Base-by-base conservation (phyloP, 768 basidiomycete species). In the Tubosaeta sp. region DNA sequence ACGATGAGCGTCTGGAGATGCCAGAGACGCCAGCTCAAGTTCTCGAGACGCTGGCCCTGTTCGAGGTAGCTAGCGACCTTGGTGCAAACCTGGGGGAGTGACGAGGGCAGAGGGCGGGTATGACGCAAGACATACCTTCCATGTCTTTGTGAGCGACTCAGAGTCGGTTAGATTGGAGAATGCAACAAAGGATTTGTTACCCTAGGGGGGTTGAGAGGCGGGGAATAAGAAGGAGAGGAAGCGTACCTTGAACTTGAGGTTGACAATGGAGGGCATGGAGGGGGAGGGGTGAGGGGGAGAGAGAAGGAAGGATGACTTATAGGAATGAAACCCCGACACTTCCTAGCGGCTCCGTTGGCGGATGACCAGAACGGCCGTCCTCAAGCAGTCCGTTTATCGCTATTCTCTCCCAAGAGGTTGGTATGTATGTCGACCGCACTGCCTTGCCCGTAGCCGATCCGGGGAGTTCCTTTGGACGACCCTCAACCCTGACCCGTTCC, bases 151-250 rank as follows among this genome's bases (percentile, higher is more conserved):
- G 68, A 93, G 75, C 52, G 88, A 80, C 68, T 93, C 91, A 48
- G 81, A 76, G 74, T 93, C 91, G 74, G 80, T 74, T 72, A 93
- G 81, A 74, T 91, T 90, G 70, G 86, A 88, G 74, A 93, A 93
- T 55, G 91, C 89, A 71, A 92, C 88, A 70, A 93, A 93, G 68
- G 91, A 92, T 77, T 92, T 93, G 83, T 93, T 93, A 73, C 91
- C 90, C 91, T 79, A 65, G 47, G 43, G 51, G 55, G 52, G 55
- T 52, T 49, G n/a, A 44, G 52, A 48, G 46, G 19, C 16, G 35
- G 35, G n/a, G 35, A 37, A 22, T 29, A 9, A 9, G n/a, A 6
- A 16, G n/a, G 4, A 17, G n/a, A 7, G 35, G n/a, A 16, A 37
- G 35, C 72, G 46, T 60, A 80, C 88, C 76, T 88, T 88, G 82